A percentile compares a stretch with the other conserved stretches of the same genome.
phyloP scores from a whole-genome alignment of 2,329 filamentous ascomycete species.

The Colletotrichum spaethianum region DNA sequence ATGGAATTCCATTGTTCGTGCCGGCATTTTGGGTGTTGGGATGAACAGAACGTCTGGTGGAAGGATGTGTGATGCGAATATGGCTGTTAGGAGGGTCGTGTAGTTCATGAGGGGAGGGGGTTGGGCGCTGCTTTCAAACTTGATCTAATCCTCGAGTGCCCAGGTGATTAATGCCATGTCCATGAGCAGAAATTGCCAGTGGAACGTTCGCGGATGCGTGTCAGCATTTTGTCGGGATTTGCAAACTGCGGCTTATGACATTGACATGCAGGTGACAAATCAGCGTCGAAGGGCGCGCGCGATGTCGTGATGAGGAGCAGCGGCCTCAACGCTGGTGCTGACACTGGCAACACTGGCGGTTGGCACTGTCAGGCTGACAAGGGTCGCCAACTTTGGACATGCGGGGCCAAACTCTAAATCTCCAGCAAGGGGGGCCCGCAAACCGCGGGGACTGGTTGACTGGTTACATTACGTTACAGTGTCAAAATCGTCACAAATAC shows the following conservation, averaged over 20 bases:
- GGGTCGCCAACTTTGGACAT: neutral
- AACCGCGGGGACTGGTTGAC: neutral
- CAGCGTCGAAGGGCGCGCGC: constrained; percentile 32
- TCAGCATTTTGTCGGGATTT: neutral
- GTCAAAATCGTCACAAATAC: neutral
- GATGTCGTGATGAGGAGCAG: constrained; percentile 1
- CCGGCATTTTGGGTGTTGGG: constrained; percentile 46
- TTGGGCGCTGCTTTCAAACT: neutral
- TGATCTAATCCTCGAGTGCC: neutral
- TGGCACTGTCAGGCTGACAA: neutral
- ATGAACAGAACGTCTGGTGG: constrained; percentile 13
- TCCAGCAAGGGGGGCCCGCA: constrained; percentile 16
- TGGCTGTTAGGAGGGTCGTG: constrained; percentile 13
- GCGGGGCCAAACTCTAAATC: constrained; percentile 14
- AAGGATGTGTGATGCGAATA: constrained; percentile 28
- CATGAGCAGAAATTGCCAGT: neutral
- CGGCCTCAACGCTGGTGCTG: neutral
- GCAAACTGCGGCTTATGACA: too few species aligned
- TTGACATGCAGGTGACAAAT: constrained; percentile 36
- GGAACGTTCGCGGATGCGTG: neutral
- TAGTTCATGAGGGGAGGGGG: constrained; percentile 26
- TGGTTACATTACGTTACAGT: neutral
- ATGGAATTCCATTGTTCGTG: constrained; percentile 64
- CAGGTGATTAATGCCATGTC: neutral
- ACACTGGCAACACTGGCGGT: neutral